Evolutionary conservation across 2,329 filamentous ascomycete genomes (phyloP).

Genomic region (Cordyceps cateniannulata): DNA sequence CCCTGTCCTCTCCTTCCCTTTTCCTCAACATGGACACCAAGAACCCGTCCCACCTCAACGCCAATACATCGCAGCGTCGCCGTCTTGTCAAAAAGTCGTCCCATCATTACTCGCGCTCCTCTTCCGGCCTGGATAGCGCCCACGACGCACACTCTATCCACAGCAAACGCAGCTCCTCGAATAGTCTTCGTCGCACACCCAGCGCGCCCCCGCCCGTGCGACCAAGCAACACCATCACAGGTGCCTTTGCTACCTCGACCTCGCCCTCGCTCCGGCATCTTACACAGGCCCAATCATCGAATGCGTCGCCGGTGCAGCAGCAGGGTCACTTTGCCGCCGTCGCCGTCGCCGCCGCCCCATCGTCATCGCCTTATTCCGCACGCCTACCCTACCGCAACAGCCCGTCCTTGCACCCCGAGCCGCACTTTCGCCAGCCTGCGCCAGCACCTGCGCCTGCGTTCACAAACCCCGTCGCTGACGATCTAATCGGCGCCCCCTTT

Average conservation of each 20-base stretch:
- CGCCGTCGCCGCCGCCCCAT: conserved; percentile 20
- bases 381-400: conserved; percentile 6
- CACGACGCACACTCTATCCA: conserved; percentile 51
- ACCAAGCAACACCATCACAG: conserved; percentile 40
- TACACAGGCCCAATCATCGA: conserved; percentile 33
- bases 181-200: conserved; percentile 54
- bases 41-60: conserved; percentile 34
- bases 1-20: background rate
- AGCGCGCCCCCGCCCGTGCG: conserved; percentile 51
- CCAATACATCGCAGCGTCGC: conserved; percentile 46
- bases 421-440: conserved; percentile 20
- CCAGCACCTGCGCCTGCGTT: conserved; percentile 17
- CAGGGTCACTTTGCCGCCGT: conserved; percentile 39
- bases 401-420: conserved; percentile 21
- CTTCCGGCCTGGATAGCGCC: conserved; percentile 43
- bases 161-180: conserved; percentile 55
- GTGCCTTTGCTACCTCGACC: conserved; percentile 27
- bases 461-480: conserved; percentile 38
- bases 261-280: conserved; percentile 42
- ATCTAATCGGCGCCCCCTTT: conserved; percentile 59
- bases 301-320: conserved; percentile 40
- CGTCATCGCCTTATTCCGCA: background rate
- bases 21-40: conserved; percentile 41
- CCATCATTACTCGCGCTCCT: conserved; percentile 41
- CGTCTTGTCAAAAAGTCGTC: conserved; percentile 57